Conservation (phyloP, 2,329 filamentous ascomycete genomes). For the Fusarium mexicanum region DNA sequence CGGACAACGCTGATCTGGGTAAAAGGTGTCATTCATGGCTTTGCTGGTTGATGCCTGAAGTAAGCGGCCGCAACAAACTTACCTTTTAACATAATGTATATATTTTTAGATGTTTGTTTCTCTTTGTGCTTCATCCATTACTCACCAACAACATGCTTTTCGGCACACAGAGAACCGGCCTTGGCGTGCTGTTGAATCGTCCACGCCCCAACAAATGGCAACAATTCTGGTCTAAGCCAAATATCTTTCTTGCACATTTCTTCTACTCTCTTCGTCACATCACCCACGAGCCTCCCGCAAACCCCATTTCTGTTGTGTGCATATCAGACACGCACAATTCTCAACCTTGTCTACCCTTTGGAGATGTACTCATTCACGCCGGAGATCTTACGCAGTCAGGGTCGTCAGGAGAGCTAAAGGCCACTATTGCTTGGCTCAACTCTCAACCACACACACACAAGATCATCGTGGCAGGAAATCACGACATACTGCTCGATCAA, state of each 20-base stretch:
- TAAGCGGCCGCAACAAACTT: neutral
- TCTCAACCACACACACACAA: conserved; percentile 54
- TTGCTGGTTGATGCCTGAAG: neutral
- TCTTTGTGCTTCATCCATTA: neutral
- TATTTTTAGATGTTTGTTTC: neutral
- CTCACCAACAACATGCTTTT: conserved; percentile 1
- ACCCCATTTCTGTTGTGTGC: conserved; percentile 48
- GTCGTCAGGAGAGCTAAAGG: conserved; percentile 52
- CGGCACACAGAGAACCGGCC: neutral
- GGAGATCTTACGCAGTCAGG: conserved; percentile 60
- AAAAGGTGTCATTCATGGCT: neutral
- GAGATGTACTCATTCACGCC: conserved; percentile 59
- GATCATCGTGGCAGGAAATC: conserved; percentile 59
- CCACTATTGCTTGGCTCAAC: conserved; percentile 54
- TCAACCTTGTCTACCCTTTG: conserved; percentile 49
- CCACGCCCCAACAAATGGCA: conserved; percentile 7
- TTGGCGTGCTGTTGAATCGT: conserved; percentile 8
- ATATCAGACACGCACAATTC: conserved; percentile 58
- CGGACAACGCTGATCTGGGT: neutral
- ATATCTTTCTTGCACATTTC: conserved; percentile 1
- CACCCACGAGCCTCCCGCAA: neutral
- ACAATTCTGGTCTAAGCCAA: conserved; percentile 5
- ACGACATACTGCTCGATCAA: conserved; percentile 51
- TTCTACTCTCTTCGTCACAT: conserved; percentile 2
- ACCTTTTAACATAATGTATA: neutral